Evolutionary conservation across 1,284 basidiomycete genomes (phyloP).

Genomic region (Ceratobasidium sp.): DNA sequence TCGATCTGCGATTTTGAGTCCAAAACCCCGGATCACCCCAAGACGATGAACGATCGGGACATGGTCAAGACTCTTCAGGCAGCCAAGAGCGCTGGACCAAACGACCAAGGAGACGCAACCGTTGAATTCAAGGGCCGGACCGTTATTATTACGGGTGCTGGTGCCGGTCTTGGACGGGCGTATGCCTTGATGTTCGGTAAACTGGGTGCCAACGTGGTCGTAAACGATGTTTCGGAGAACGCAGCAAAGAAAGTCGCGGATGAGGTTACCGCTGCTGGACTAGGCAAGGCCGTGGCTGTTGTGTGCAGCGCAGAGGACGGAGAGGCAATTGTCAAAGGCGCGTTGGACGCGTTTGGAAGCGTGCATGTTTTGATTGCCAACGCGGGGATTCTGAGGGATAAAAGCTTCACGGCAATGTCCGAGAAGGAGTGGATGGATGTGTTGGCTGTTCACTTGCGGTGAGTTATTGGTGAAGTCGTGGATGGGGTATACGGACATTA

Average conservation of each 20-base stretch:
- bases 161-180: constrained; percentile 90
- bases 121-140: constrained; percentile 92
- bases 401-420: constrained; percentile 90
- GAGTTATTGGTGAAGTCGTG: constrained; percentile 50
- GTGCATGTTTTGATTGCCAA: constrained; percentile 94
- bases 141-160: constrained; percentile 94
- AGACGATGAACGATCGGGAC: constrained; percentile 77
- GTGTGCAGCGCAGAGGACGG: constrained; percentile 93
- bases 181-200: constrained; percentile 93
- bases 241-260: constrained; percentile 86
- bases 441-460: constrained; percentile 87
- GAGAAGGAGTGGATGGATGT: constrained; percentile 97
- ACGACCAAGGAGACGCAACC: constrained; percentile 77
- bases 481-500: background rate
- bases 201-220: constrained; percentile 94
- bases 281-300: constrained; percentile 88
- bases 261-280: constrained; percentile 83
- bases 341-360: constrained; percentile 88
- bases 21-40: constrained; percentile 85
- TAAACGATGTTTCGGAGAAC: constrained; percentile 94
- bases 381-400: constrained; percentile 93
- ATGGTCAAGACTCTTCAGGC: constrained; percentile 77
- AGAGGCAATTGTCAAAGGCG: constrained; percentile 88
- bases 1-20: constrained; percentile 51
- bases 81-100: constrained; percentile 76